A percentile compares a stretch with the other conserved stretches of the same genome.
Evolutionary conservation across 2,329 filamentous ascomycete genomes (phyloP).

Genomic region (Xylariaceae sp.): DNA sequence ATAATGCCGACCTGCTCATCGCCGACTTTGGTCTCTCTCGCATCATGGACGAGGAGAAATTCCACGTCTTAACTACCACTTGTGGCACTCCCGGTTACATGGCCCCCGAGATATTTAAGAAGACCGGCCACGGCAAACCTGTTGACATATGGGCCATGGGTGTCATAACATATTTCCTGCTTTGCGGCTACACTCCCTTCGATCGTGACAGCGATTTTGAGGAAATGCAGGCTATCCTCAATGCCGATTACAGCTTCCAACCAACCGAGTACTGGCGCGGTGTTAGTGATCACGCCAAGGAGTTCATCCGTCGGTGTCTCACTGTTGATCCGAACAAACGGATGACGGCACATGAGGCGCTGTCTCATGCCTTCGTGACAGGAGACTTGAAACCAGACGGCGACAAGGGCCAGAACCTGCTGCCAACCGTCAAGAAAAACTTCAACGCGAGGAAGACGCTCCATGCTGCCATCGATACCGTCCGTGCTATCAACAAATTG

Average conservation of each 20-base stretch:
- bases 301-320: conserved; percentile 89
- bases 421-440: conserved; percentile 71
- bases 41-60: conserved; percentile 99
- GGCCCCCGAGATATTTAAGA: conserved; percentile 99
- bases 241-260: conserved; percentile 93
- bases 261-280: conserved; percentile 95
- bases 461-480: conserved; percentile 69
- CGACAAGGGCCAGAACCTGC: conserved; percentile 58
- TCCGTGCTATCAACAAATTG: conserved; percentile 69
- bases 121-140: conserved; percentile 95
- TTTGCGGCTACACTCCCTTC: conserved; percentile 97
- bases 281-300: conserved; percentile 79
- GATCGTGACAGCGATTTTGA: conserved; percentile 96
- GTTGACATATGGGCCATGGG: conserved; percentile 98
- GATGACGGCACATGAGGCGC: conserved; percentile 84
- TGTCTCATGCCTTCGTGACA: conserved; percentile 64
- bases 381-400: conserved; percentile 46
- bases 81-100: conserved; percentile 98
- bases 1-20: conserved; percentile 94
- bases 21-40: conserved; percentile 93
- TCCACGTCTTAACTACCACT: conserved; percentile 95
- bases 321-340: conserved; percentile 84
- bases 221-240: conserved; percentile 98
- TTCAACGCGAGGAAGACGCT: conserved; percentile 68
- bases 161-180: conserved; percentile 96